Evolutionary conservation across 2,329 filamentous ascomycete species (phyloP), one percentile per base, ranked within the genome.

Genomic region (Fusarium tjaetaba): DNA sequence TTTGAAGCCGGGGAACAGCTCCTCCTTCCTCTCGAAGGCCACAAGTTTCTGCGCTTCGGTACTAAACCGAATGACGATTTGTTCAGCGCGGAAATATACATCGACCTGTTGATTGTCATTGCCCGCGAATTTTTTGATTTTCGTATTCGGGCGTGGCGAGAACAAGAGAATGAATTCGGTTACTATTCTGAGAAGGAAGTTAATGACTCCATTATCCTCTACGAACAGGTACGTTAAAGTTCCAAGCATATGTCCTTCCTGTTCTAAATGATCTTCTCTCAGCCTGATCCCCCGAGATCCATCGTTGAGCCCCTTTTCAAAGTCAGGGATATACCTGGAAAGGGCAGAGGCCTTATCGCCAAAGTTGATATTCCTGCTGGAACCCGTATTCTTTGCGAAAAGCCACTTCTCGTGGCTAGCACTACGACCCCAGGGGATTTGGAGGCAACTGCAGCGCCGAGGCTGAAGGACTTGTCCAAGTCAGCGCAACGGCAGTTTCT

Each of bases 81-180:
- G 43, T 11, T 1, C n/a, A 13, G 0, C 1, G 10, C 16, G 11
- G 28, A 30, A 4, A 0, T 0, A 22, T 18, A 6, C 22, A 30
- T 49, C 28, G 5, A 9, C 45, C 0, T 26, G 22, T 7, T 48
- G 10, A 4, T 1, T 6, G 11, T 8, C 24, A 32, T 51, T 34
- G 30, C 22, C 20, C 1, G 15, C 16, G 6, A 18, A 2, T 24
- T 24, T 5, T 51, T 51, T n/a, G 48, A 30, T 18, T 18, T n/a
- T 18, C 48, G 48, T 34, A 11, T 34, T 51, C 22, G 22, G 11
- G 5, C 2, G 24, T 51, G 48, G 30, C 7, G n/a, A 16, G 16
- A 34, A 14, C 1, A 10, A 13, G 3, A 6, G 13, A 16, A n/a
- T 13, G 20, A 24, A 32, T 13, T 15, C 8, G 22, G 22, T n/a